Base-by-base conservation (phyloP, 345 rosid species). In the Ceriops zippeliana region DNA sequence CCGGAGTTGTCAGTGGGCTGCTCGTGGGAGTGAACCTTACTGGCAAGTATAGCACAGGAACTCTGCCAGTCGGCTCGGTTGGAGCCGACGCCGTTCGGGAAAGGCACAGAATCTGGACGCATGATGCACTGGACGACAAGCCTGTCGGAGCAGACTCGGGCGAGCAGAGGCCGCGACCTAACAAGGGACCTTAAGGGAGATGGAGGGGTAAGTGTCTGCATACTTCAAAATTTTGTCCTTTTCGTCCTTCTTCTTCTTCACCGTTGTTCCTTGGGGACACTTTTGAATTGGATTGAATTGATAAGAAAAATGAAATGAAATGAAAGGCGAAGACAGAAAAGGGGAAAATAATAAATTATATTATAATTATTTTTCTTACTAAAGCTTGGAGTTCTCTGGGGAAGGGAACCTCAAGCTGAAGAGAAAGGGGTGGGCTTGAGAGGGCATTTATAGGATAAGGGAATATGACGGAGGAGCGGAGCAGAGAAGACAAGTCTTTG, bases 51-150 rank as follows among this genome's bases (percentile, higher is more conserved):
- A 19, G 97, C 93, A 62, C 91, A 91, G 20, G 96, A 85, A 80
- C 90, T 91, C 64, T 83, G 93, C 97, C 93, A 91, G 70, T 91
- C 91, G 38, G 90, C 65, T 15, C 83, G 81, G 74, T 49, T 82
- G 1, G 69, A 67, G 6, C 78, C 81, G 66, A 79, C 69, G 46
- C 85, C 91, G 71, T 85, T 80, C 2, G 85, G 75, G 65, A 77
- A 88, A 57, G 67, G 59, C 8, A 68, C 76, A 0, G 85, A 54
- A 66, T 84, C 89, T 22, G 95, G 74, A 46, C 85, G 75, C 62
- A 83, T 68, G 15, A 75, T 58, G 72, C 82, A 86, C 26, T 71
- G 83, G 20, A 83, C 28, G 32, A 51, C 16, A 52, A 38, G 61
- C 7, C 47, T 47, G 63, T 51, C 53, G 56, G 30, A 56, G 49